phyloP scores from a whole-genome alignment of 495 filamentous ascomycete genomes.

The Jackrogersella minutella region DNA sequence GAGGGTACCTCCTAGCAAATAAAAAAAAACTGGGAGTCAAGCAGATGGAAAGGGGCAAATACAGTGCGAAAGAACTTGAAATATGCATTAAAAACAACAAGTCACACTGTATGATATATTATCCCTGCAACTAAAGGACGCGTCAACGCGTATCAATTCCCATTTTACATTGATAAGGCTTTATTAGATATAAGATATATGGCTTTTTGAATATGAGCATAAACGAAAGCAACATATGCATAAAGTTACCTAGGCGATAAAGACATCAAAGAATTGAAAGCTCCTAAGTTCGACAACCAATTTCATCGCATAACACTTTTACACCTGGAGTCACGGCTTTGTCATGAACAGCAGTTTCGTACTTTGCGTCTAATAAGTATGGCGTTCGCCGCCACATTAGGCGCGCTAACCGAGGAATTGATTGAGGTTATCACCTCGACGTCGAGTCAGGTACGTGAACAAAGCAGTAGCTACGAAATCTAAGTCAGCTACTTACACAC shows the following conservation, averaged over 20 bases:
- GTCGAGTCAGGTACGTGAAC: conserved; percentile 40
- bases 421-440: conserved; percentile 52
- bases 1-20: not conserved
- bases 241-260: not conserved
- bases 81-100: not conserved
- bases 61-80: conserved; percentile 13
- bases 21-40: not conserved
- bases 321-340: not conserved
- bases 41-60: conserved; percentile 10
- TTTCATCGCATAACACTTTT: conserved; percentile 46
- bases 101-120: conserved; percentile 5
- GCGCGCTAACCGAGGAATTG: conserved; percentile 63
- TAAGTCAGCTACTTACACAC: conserved; percentile 16
- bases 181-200: not conserved
- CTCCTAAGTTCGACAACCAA: conserved; percentile 15
- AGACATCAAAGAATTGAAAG: not conserved
- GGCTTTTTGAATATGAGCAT: not conserved
- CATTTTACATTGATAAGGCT: not conserved
- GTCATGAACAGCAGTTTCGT: not conserved
- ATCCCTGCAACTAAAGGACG: conserved; percentile 29
- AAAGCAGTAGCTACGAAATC: not conserved
- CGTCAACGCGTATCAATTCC: conserved; percentile 33
- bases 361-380: conserved; percentile 46
- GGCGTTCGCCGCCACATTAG: conserved; percentile 58
- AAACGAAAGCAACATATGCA: not conserved